phyloP scores from a whole-genome alignment of 2,329 filamentous ascomycete genomes.

The Fusarium staphyleae region DNA sequence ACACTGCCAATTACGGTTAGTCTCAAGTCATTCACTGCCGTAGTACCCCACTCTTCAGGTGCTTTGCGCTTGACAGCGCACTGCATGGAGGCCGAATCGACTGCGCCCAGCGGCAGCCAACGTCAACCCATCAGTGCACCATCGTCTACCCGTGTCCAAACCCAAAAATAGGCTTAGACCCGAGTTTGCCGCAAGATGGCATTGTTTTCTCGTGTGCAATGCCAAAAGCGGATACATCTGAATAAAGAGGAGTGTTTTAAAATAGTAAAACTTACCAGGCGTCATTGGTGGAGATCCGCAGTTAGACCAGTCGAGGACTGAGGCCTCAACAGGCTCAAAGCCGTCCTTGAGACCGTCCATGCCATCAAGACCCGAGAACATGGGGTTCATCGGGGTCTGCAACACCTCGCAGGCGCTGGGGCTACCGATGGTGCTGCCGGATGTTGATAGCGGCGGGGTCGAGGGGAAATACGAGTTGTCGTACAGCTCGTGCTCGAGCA shows the following conservation, averaged over 20 bases:
- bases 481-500: constrained; percentile 78
- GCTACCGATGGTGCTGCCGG: constrained; percentile 86
- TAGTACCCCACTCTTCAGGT: constrained; percentile 36
- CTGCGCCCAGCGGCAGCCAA: constrained; percentile 32
- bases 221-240: constrained; percentile 7
- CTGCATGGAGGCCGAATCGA: constrained; percentile 2
- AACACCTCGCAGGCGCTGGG: constrained; percentile 79
- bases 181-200: constrained; percentile 18
- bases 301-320: constrained; percentile 79
- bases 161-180: constrained; percentile 35
- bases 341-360: constrained; percentile 71
- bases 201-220: constrained; percentile 15
- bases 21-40: constrained; percentile 23
- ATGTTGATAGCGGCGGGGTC: constrained; percentile 85
- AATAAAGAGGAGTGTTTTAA: neutral
- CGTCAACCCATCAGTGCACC: constrained; percentile 17
- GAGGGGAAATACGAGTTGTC: constrained; percentile 79
- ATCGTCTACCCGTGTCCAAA: constrained; percentile 13
- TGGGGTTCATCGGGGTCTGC: constrained; percentile 82
- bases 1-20: constrained; percentile 56
- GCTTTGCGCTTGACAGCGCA: constrained; percentile 27
- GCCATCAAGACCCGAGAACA: constrained; percentile 75
- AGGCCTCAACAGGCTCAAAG: constrained; percentile 75
- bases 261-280: constrained; percentile 72
- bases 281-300: constrained; percentile 86